These are phyloP conservation scores for Mortierella sp. DNA, from an alignment of 371 early-diverging fungal species.

Conservation along the genomic window DNA sequence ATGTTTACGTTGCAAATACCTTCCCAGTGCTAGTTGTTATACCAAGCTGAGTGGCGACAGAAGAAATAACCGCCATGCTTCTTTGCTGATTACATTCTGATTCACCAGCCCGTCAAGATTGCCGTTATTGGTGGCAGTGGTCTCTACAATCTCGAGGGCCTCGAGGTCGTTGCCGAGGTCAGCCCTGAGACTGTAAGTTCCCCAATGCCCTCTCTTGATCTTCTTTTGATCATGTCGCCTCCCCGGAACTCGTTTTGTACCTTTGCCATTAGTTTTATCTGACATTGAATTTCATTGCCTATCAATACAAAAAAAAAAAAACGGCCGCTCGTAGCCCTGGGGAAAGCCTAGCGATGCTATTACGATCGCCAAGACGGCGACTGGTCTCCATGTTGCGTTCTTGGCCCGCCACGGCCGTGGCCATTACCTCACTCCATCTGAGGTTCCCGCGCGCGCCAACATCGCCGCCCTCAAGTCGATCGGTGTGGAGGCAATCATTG, in stretches of 20 bases:
- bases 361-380: conserved; percentile 72
- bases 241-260: not conserved
- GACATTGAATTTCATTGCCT: no score
- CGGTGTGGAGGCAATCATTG: conserved; percentile 93
- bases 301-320: no score
- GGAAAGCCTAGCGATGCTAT: conserved; percentile 87
- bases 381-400: conserved; percentile 91
- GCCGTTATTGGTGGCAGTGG: conserved; percentile 97
- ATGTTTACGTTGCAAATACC: not conserved
- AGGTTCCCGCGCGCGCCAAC: conserved; percentile 96
- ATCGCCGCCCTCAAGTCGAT: conserved; percentile 96
- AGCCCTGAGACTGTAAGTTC: conserved; percentile 83
- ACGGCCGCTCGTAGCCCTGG: no score
- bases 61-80: no score
- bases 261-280: not conserved
- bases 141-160: conserved; percentile 91
- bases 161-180: conserved; percentile 85
- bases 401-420: conserved; percentile 96
- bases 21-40: not conserved
- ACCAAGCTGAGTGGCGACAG: no score
- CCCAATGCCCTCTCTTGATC: not conserved
- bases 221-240: not conserved
- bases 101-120: conserved; percentile 75
- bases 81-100: not conserved
- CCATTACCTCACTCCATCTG: conserved; percentile 76